These are phyloP conservation scores for Lophium mytilinum DNA, from an alignment of 495 filamentous ascomycete genomes.

Conservation along the genomic window DNA sequence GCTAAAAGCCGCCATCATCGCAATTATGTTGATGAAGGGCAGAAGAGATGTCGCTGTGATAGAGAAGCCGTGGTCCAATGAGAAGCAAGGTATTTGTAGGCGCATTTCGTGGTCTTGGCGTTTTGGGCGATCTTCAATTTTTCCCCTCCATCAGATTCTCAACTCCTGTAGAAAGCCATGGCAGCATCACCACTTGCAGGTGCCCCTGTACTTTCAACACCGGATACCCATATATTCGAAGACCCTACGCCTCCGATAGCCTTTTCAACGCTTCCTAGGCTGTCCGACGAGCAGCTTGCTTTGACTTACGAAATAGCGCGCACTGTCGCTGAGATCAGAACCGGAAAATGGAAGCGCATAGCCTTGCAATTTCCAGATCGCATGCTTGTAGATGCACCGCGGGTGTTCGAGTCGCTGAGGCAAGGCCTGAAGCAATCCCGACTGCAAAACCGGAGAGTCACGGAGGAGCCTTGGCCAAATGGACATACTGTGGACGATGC, in stretches of 20 bases:
- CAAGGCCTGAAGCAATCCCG: conserved; percentile 44
- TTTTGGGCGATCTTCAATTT: no score
- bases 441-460: conserved; percentile 1
- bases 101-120: no score
- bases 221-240: conserved; percentile 73
- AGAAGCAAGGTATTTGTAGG: no score
- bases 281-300: conserved; percentile 63
- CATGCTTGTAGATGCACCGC: conserved; percentile 77
- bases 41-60: no score
- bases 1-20: no score
- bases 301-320: conserved; percentile 80
- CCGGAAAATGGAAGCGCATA: conserved; percentile 63
- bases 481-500: not conserved
- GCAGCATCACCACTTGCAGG: conserved; percentile 8
- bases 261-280: conserved; percentile 15
- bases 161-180: conserved; percentile 3
- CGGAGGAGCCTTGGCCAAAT: not conserved
- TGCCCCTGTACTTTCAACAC: conserved; percentile 79
- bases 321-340: conserved; percentile 65
- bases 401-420: conserved; percentile 63
- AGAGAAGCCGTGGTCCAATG: no score
- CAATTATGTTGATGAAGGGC: no score
- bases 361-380: conserved; percentile 92
- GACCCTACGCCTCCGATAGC: conserved; percentile 39
- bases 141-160: conserved; percentile 6